phyloP scores from a whole-genome alignment of 768 basidiomycete genomes.

The Phaeolepiota aurea region DNA sequence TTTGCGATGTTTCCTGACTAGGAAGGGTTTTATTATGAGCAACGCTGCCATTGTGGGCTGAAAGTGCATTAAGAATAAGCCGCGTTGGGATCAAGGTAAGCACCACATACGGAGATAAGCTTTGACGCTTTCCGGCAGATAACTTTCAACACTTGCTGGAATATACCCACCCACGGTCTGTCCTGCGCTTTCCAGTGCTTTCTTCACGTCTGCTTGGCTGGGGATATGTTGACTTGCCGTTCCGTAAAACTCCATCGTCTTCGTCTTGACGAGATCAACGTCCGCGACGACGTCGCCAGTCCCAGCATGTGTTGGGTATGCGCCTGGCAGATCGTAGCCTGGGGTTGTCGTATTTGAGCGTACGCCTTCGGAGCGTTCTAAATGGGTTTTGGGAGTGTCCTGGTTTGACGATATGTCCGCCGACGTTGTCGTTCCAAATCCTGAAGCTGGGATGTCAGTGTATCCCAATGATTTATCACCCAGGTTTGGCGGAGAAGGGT shows the following conservation, averaged over 20 bases:
- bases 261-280: too few species aligned
- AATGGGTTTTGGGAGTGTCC: neutral
- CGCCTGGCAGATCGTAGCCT: neutral
- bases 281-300: neutral
- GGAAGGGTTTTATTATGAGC: neutral
- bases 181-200: constrained; percentile 10
- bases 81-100: neutral
- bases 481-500: neutral
- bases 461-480: neutral
- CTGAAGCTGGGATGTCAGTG: neutral
- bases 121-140: neutral
- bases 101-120: neutral
- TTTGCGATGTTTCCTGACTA: neutral
- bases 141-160: constrained; percentile 4
- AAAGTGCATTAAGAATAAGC: neutral
- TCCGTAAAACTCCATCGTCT: neutral
- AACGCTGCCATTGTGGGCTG: neutral
- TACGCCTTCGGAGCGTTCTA: neutral
- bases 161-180: constrained; percentile 14
- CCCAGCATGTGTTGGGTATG: neutral
- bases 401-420: too few species aligned
- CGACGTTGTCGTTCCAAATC: neutral
- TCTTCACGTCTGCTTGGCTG: constrained; percentile 12
- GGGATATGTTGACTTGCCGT: constrained; percentile 14
- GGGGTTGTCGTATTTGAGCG: neutral